A percentile compares a stretch with the other conserved stretches of the same genome.
Evolutionary conservation across 2,329 filamentous ascomycete genomes (phyloP).

Genomic region (Lasiodiplodia theobromae): DNA sequence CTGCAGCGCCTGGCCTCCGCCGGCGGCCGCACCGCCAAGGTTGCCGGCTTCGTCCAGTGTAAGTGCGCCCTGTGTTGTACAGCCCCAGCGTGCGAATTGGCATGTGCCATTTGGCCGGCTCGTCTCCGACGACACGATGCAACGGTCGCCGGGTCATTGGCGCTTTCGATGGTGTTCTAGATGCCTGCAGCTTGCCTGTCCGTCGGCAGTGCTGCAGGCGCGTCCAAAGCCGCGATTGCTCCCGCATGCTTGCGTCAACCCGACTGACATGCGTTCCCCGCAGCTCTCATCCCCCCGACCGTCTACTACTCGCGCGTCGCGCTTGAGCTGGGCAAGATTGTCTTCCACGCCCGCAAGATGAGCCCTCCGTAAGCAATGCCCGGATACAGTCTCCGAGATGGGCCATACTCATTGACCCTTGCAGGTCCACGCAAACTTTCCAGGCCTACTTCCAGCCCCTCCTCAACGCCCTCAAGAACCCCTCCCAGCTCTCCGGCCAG

Average conservation of each 20-base stretch:
- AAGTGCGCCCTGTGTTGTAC: slow-evolving; percentile 52
- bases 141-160: slow-evolving; percentile 7
- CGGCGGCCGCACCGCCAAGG: slow-evolving; percentile 81
- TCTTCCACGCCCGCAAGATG: slow-evolving; percentile 91
- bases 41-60: slow-evolving; percentile 87
- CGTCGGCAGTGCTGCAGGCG: slow-evolving; percentile 10
- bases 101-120: neutral
- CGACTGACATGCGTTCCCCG: slow-evolving; percentile 34
- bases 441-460: slow-evolving; percentile 84
- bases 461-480: slow-evolving; percentile 74
- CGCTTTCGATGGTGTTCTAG: slow-evolving; percentile 24
- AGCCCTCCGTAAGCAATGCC: slow-evolving; percentile 80
- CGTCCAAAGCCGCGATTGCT: slow-evolving; percentile 5
- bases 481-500: slow-evolving; percentile 58
- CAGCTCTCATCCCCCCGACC: slow-evolving; percentile 84
- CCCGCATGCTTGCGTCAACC: slow-evolving; percentile 1
- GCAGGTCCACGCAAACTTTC: slow-evolving; percentile 79
- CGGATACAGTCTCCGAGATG: neutral
- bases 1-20: slow-evolving; percentile 73
- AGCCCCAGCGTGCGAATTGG: slow-evolving; percentile 1
- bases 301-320: slow-evolving; percentile 92
- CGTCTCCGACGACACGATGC: neutral
- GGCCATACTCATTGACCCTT: slow-evolving; percentile 29
- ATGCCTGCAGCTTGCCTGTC: slow-evolving; percentile 20
- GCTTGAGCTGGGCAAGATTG: slow-evolving; percentile 84